Base-by-base conservation (phyloP, 2,329 filamentous ascomycete genomes). In the Penicillium sp. region DNA sequence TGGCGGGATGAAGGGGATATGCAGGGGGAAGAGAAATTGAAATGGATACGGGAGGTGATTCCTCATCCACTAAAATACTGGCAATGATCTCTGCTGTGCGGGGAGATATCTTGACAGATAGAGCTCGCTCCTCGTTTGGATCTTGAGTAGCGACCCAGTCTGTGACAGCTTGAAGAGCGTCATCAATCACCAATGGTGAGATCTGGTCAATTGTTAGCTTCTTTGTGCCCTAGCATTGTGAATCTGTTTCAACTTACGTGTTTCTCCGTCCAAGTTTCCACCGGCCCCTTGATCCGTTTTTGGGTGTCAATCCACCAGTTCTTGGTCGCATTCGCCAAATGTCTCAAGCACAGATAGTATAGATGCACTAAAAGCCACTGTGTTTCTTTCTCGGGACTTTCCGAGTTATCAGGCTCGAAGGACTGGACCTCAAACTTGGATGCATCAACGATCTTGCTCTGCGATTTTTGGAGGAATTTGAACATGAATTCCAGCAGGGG, bases 1-100 rank as follows among this genome's bases (percentile, higher is more conserved):
- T 80, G 1, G 95, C 90, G 1, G 84, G 82, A 23, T 91, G 86
- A 8, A 99, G 83, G 0, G 94, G 94, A 68, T 95, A 99, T 40
- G 86, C 87, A 2, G 85, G 77, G 0, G 93, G 93, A 0, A 99
- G 81, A 6, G 84, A 83, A 65, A 99, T 88, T n/a, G 86, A 82
- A 66, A 99, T 87, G 33, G 86, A 82, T 59, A 97, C 94, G 11
- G 87, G 82, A 54, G 94, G 91, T 27, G 86, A 86, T 64, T 89
- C 85, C 57, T 97, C 93, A 69, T 99, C 94, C 11, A 99, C 85
- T 50, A 89, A 85, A 70, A 96, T 97, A 3, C 87, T 87, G 0
- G 91, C 92, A 12, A 87, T 88, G 33, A 97, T 85, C 72, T 97
- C 93, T 47, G 84, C 83, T 0, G 86, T 85, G 11, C 84, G 80